These are phyloP conservation scores for Aspergillus saccharolyticus DNA, from an alignment of 495 filamentous ascomycete species.

Conservation along the genomic window DNA sequence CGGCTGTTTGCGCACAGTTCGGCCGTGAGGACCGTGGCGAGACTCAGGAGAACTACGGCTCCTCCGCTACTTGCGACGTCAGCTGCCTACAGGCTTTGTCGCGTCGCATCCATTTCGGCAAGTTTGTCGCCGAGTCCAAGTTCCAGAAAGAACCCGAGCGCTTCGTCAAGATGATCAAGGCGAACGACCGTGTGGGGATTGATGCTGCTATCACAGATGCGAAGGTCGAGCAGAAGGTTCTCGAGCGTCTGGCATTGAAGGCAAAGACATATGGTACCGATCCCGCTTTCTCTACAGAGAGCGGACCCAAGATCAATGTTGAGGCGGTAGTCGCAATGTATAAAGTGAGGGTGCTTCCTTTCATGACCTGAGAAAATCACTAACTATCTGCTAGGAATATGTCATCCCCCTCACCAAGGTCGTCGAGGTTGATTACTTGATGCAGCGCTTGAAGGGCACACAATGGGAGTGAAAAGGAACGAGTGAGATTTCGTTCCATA, in stretches of 20 bases:
- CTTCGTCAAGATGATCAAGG: slow-evolving; percentile 76
- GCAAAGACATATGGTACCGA: slow-evolving; percentile 93
- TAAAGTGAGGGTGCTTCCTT: slow-evolving; percentile 46
- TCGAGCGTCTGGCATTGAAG: slow-evolving; percentile 84
- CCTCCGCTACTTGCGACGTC: slow-evolving; percentile 86
- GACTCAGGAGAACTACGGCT: slow-evolving; percentile 91
- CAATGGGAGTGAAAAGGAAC: slow-evolving; percentile 47
- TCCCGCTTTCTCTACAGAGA: slow-evolving; percentile 59
- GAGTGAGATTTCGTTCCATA: slow-evolving; percentile 10
- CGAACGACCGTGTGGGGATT: slow-evolving; percentile 71
- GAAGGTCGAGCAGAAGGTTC: slow-evolving; percentile 84
- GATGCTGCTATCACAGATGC: slow-evolving; percentile 85
- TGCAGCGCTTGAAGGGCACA: slow-evolving; percentile 78
- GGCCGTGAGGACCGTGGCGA: slow-evolving; percentile 75
- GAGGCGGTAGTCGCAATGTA: slow-evolving; percentile 95
- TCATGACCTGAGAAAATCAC: background rate
- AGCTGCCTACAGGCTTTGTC: slow-evolving; percentile 86
- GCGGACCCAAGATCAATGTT: slow-evolving; percentile 73
- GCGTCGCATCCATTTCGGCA: slow-evolving; percentile 92
- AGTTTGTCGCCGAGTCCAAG: slow-evolving; percentile 98
- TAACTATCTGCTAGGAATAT: slow-evolving; percentile 55
- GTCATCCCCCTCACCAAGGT: slow-evolving; percentile 97
- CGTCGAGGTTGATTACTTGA: slow-evolving; percentile 95
- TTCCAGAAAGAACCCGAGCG: slow-evolving; percentile 76
- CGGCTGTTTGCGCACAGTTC: slow-evolving; percentile 69